A percentile compares a stretch with the other conserved stretches of the same genome.
These are phyloP conservation scores for Neurospora tetraspora DNA, from an alignment of 495 filamentous ascomycete genomes.

Conservation along the genomic window DNA sequence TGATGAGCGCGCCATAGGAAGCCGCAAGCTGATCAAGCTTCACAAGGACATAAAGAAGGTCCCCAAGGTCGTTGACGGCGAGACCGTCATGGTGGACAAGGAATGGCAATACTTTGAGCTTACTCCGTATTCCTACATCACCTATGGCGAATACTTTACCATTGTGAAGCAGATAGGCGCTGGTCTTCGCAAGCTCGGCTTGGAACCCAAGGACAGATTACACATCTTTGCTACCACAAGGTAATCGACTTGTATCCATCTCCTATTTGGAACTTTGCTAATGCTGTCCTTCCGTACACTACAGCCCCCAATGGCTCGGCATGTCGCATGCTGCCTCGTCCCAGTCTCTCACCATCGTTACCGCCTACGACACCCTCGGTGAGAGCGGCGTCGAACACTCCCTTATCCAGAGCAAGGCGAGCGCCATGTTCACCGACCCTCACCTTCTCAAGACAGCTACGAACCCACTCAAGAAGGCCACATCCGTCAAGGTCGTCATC, in stretches of 20 bases:
- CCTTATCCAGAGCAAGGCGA: slow-evolving; percentile 47
- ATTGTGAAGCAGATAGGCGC: slow-evolving; percentile 42
- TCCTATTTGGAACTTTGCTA: neutral
- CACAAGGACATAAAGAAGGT: slow-evolving; percentile 56
- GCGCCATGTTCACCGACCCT: slow-evolving; percentile 52
- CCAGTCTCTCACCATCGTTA: slow-evolving; percentile 93
- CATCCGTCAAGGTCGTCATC: slow-evolving; percentile 32
- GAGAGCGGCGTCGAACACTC: slow-evolving; percentile 52
- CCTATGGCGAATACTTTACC: slow-evolving; percentile 51
- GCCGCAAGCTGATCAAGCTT: slow-evolving; percentile 45
- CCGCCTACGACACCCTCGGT: slow-evolving; percentile 73
- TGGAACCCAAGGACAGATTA: slow-evolving; percentile 37
- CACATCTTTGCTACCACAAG: slow-evolving; percentile 55
- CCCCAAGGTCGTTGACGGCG: slow-evolving; percentile 56
- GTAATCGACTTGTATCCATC: slow-evolving; percentile 9
- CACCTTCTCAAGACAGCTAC: slow-evolving; percentile 42
- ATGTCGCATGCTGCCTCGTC: slow-evolving; percentile 61
- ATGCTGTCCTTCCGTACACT: neutral
- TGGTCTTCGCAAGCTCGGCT: slow-evolving; percentile 48
- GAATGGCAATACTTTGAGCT: slow-evolving; percentile 61
- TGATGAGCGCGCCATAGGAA: slow-evolving; percentile 48
- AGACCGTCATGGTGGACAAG: slow-evolving; percentile 52
- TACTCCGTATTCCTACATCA: slow-evolving; percentile 47
- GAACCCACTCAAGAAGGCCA: slow-evolving; percentile 31
- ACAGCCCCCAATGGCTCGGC: slow-evolving; percentile 38